Conservation (phyloP, 2,329 filamentous ascomycete species). For the Cladobotryum mycophilum region DNA sequence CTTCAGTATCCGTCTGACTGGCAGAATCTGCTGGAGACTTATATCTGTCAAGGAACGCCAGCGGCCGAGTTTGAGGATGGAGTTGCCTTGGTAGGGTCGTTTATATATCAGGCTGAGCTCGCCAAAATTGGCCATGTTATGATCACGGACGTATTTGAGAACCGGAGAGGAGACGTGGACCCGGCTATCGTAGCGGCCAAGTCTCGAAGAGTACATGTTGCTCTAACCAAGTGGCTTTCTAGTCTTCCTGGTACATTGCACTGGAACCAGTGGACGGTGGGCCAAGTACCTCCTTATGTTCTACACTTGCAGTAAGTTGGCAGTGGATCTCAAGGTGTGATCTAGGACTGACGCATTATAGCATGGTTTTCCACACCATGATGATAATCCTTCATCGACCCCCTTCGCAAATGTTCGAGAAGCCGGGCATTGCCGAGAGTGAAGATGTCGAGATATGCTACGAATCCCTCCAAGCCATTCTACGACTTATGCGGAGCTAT, state of each 20-base stretch:
- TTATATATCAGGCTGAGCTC: conserved; percentile 42
- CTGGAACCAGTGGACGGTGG: conserved; percentile 46
- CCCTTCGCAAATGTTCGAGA: conserved; percentile 36
- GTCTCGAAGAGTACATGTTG: conserved; percentile 39
- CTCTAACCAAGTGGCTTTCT: conserved; percentile 41
- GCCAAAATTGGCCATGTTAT: conserved; percentile 44
- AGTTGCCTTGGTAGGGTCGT: conserved; percentile 35
- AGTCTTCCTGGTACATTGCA: conserved; percentile 40
- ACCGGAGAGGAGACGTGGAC: conserved; percentile 36
- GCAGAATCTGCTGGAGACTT: conserved; percentile 41
- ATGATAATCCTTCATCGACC: conserved; percentile 48
- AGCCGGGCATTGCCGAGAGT: conserved; percentile 31
- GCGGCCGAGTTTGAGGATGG: conserved; percentile 42
- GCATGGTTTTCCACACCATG: conserved; percentile 43
- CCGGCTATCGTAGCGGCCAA: conserved; percentile 35
- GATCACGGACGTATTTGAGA: conserved; percentile 46
- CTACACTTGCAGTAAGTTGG: conserved; percentile 39
- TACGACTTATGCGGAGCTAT: conserved; percentile 39
- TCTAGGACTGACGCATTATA: conserved; percentile 16
- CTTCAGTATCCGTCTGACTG: conserved; percentile 45
- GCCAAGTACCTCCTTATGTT: conserved; percentile 38
- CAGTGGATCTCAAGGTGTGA: too few species aligned
- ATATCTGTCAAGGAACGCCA: conserved; percentile 38
- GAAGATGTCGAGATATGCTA: conserved; percentile 46
- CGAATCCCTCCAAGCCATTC: conserved; percentile 39